These are phyloP conservation scores for Fusarium euwallaceae DNA, from an alignment of 2,329 filamentous ascomycete species.

Conservation along the genomic window DNA sequence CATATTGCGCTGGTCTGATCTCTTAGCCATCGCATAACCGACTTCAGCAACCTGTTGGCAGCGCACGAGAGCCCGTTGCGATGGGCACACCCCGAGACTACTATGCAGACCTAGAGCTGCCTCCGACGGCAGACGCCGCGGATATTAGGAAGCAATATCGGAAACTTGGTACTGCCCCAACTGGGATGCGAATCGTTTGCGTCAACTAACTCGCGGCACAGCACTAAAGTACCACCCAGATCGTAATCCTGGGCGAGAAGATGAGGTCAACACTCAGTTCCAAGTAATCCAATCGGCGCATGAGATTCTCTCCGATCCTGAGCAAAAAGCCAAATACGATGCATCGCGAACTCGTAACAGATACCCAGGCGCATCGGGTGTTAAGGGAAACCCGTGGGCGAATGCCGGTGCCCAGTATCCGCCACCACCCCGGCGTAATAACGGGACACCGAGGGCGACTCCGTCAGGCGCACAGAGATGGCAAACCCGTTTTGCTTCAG, in stretches of 20 bases:
- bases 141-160: slow-evolving; percentile 90
- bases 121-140: slow-evolving; percentile 74
- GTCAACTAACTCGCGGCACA: slow-evolving; percentile 53
- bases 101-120: slow-evolving; percentile 85
- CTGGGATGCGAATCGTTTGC: not conserved
- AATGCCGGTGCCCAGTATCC: slow-evolving; percentile 64
- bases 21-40: slow-evolving; percentile 8
- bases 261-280: slow-evolving; percentile 84
- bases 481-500: slow-evolving; percentile 56
- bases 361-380: slow-evolving; percentile 65
- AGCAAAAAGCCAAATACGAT: slow-evolving; percentile 67
- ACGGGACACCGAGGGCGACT: slow-evolving; percentile 27
- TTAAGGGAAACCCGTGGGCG: slow-evolving; percentile 70
- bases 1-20: not conserved
- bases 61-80: slow-evolving; percentile 31
- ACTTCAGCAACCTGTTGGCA: slow-evolving; percentile 9
- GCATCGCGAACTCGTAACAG: slow-evolving; percentile 57
- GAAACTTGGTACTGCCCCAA: slow-evolving; percentile 74
- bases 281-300: slow-evolving; percentile 89
- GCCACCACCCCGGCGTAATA: slow-evolving; percentile 61
- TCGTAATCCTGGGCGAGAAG: slow-evolving; percentile 85
- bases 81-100: slow-evolving; percentile 75
- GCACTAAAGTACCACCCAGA: slow-evolving; percentile 91
- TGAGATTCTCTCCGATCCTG: slow-evolving; percentile 74
- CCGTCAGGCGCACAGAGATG: slow-evolving; percentile 61